Evolutionary conservation across 2,329 filamentous ascomycete species (phyloP).

Genomic region (Cadophora sp.): DNA sequence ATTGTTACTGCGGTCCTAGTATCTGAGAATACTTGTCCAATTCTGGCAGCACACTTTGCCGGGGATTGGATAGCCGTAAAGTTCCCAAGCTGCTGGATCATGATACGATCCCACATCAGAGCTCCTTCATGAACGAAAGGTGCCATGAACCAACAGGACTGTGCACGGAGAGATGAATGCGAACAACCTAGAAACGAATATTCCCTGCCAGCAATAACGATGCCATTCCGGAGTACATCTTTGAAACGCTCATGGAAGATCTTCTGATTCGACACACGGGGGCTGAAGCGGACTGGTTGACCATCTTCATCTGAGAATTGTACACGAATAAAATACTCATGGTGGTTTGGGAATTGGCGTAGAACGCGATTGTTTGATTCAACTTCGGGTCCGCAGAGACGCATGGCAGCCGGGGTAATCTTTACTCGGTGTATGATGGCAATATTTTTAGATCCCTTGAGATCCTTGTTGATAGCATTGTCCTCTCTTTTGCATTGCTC

Average conservation of each 20-base stretch:
- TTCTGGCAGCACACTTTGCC: slow-evolving; percentile 64
- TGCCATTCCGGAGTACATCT: slow-evolving; percentile 60
- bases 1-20: slow-evolving; percentile 69
- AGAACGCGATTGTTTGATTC: slow-evolving; percentile 76
- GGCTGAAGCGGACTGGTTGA: slow-evolving; percentile 64
- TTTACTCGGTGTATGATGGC: slow-evolving; percentile 38
- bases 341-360: slow-evolving; percentile 65
- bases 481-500: slow-evolving; percentile 41
- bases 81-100: slow-evolving; percentile 56
- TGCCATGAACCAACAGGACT: slow-evolving; percentile 72
- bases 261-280: slow-evolving; percentile 54
- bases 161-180: slow-evolving; percentile 76
- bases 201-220: slow-evolving; percentile 67
- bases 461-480: slow-evolving; percentile 40
- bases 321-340: slow-evolving; percentile 72
- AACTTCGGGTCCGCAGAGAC: slow-evolving; percentile 65
- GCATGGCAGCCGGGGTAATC: slow-evolving; percentile 66
- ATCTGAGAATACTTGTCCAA: slow-evolving; percentile 75
- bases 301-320: slow-evolving; percentile 79
- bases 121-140: slow-evolving; percentile 50
- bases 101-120: slow-evolving; percentile 44
- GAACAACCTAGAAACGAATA: slow-evolving; percentile 80
- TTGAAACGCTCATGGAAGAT: slow-evolving; percentile 68
- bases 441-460: slow-evolving; percentile 32
- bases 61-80: slow-evolving; percentile 59